Evolutionary conservation across 1,139 yeast genomes (phyloP), one percentile per base, ranked within the genome.

Genomic region (Geotrichum bryndzae): DNA sequence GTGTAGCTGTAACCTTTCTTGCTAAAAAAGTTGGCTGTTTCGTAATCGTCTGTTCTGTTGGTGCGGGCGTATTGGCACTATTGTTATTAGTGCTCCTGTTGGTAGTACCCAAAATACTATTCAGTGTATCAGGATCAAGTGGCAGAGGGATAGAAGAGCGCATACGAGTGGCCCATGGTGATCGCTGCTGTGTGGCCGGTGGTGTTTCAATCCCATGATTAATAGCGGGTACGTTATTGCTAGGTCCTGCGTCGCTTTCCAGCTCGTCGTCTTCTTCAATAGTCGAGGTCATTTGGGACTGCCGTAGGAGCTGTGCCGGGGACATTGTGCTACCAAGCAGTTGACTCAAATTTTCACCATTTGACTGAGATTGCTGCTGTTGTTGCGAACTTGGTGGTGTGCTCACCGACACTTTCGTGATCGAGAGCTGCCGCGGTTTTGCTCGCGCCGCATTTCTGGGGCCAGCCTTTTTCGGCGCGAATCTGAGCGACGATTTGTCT

Each of bases 401-500:
- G 29, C 29, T 25, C 22, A 46, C 5, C 15, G 59, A 53, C 8
- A 52, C 50, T 6, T 53, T 60, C 29, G 62, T 60, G 10, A 60
- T 48, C 1, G 62, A 60, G 4, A 60, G 54, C 23, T 60, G 62
- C 1, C 62, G 62, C 41, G 54, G 62, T 35, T 60, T 60, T 31
- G 53, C 29, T 31, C 56, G 59, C 11, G 27, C 56, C 33, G 53
- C 50, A 25, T 52, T 53, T 35, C 62, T 41, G 6, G 57, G 41
- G 10, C 51, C 56, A 3, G 59, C 59, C 53, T 56, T 60, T 33
- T 60, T 62, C 6, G 64, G 64, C 29, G 58, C 60, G 53, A 62
- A 62, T n/a, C 62, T n/a, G 51, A 54, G 58, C 22, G 54, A 59
- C 15, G 64, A 62, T 53, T 63, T 61, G 46, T 62, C 66, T 35